phyloP scores from a whole-genome alignment of 192 early-diverging fungal species.

The Backusella tuberculispora region DNA sequence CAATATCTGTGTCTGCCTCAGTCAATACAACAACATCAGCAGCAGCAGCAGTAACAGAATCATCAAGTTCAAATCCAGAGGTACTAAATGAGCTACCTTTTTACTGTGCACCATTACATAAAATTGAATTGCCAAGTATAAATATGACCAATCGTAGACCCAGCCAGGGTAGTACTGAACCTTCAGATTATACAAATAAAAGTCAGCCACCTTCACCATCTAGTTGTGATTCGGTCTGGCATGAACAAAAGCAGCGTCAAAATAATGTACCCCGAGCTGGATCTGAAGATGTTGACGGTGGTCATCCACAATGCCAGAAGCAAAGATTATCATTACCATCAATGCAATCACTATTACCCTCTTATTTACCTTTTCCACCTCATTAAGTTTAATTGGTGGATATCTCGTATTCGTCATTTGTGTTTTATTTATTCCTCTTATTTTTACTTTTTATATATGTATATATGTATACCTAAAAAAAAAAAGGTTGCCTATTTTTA shows the following conservation, averaged over 20 bases:
- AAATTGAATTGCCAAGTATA: conserved; percentile 27
- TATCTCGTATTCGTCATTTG: not conserved
- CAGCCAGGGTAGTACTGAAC: not conserved
- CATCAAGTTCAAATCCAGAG: not conserved
- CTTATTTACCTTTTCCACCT: not conserved
- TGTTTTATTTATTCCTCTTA: not conserved
- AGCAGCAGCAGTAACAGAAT: not conserved
- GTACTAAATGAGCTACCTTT: conserved; percentile 18
- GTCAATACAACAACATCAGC: not conserved
- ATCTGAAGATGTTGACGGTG: not conserved
- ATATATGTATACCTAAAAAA: not conserved
- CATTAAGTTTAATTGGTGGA: not conserved
- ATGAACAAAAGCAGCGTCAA: not conserved
- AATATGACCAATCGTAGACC: not conserved
- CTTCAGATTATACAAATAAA: conserved; percentile 6
- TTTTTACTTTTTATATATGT: not conserved
- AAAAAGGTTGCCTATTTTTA: not conserved
- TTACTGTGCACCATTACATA: conserved; percentile 23
- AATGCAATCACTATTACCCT: conserved; percentile 22
- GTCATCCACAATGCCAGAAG: not conserved
- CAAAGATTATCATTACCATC: not conserved
- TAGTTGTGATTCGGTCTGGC: not conserved
- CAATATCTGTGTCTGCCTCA: not conserved
- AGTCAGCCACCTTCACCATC: conserved; percentile 14
- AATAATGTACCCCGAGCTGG: not conserved